These are phyloP conservation scores for Fraxinus greggii DNA, from an alignment of 305 asterid species.

Conservation along the genomic window DNA sequence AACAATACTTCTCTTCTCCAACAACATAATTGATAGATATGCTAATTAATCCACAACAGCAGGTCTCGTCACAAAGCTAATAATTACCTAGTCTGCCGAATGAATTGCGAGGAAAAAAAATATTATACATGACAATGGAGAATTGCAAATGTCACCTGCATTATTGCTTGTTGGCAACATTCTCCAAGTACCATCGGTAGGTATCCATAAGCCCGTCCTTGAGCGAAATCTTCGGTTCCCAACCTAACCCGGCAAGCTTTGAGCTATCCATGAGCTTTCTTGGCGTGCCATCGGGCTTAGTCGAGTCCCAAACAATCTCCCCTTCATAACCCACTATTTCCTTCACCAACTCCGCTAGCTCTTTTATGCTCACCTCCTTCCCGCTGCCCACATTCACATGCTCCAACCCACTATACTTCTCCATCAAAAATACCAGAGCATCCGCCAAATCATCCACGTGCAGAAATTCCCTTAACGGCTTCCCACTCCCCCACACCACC, in stretches of 20 bases:
- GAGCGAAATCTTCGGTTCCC: conserved; percentile 78
- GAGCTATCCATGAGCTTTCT: conserved; percentile 96
- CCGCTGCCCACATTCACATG: conserved; percentile 97
- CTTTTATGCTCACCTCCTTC: conserved; percentile 79
- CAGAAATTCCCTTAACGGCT: conserved; percentile 80
- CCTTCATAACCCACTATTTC: conserved; percentile 87
- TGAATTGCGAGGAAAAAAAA: neutral
- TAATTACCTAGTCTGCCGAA: conserved; percentile 3
- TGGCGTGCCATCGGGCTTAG: conserved; percentile 93
- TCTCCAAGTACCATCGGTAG: conserved; percentile 81
- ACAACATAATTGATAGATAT: conserved; percentile 21
- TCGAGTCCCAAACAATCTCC: conserved; percentile 77
- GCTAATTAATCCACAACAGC: neutral
- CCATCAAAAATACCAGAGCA: conserved; percentile 66
- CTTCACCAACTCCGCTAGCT: conserved; percentile 80
- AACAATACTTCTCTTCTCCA: conserved; percentile 10
- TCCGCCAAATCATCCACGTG: conserved; percentile 93
- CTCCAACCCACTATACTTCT: conserved; percentile 69
- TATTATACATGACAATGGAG: neutral
- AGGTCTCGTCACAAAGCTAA: conserved; percentile 18
- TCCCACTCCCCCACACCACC: conserved; percentile 95
- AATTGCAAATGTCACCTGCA: conserved; percentile 32
- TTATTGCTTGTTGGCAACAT: conserved; percentile 42
- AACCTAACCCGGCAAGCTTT: conserved; percentile 65
- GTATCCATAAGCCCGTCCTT: conserved; percentile 77